Conservation (phyloP, 2,329 filamentous ascomycete genomes). For the Ambrosiella xylebori region DNA sequence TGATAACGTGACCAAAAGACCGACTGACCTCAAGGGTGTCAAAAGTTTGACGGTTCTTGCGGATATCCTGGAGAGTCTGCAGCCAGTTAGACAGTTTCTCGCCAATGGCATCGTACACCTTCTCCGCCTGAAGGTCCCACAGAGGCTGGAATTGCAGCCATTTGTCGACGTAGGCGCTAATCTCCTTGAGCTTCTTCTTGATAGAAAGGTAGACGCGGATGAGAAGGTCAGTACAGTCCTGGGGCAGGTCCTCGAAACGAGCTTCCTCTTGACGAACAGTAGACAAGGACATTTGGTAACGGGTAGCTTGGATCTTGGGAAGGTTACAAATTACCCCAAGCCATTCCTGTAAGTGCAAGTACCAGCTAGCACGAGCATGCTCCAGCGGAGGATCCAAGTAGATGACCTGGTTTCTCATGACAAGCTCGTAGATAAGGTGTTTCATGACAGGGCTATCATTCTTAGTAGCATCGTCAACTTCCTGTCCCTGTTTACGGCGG, state of each 20-base stretch:
- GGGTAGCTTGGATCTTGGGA: slow-evolving; percentile 81
- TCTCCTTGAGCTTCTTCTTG: slow-evolving; percentile 64
- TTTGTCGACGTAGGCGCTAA: slow-evolving; percentile 80
- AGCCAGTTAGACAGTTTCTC: slow-evolving; percentile 88
- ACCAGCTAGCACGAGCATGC: slow-evolving; percentile 84
- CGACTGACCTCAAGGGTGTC: slow-evolving; percentile 90
- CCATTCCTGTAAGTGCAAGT: slow-evolving; percentile 83
- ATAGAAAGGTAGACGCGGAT: slow-evolving; percentile 66
- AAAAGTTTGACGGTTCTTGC: slow-evolving; percentile 88
- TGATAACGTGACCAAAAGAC: slow-evolving; percentile 81
- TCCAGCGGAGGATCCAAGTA: slow-evolving; percentile 89
- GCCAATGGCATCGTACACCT: slow-evolving; percentile 81
- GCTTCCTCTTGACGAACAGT: slow-evolving; percentile 46
- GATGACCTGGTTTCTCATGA: slow-evolving; percentile 95
- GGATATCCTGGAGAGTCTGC: slow-evolving; percentile 88
- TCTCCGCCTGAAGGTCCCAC: slow-evolving; percentile 92
- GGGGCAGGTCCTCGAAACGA: slow-evolving; percentile 71
- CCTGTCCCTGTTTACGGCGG: slow-evolving; percentile 32
- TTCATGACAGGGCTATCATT: slow-evolving; percentile 47
- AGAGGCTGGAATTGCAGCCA: slow-evolving; percentile 98
- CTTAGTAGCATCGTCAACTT: slow-evolving; percentile 27
- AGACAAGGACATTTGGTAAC: slow-evolving; percentile 79
- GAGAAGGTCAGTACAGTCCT: slow-evolving; percentile 64
- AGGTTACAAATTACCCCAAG: slow-evolving; percentile 82
- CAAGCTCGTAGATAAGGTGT: slow-evolving; percentile 72